These are phyloP conservation scores for Grosmannia huntii DNA, from an alignment of 2,329 filamentous ascomycete species.

Conservation along the genomic window DNA sequence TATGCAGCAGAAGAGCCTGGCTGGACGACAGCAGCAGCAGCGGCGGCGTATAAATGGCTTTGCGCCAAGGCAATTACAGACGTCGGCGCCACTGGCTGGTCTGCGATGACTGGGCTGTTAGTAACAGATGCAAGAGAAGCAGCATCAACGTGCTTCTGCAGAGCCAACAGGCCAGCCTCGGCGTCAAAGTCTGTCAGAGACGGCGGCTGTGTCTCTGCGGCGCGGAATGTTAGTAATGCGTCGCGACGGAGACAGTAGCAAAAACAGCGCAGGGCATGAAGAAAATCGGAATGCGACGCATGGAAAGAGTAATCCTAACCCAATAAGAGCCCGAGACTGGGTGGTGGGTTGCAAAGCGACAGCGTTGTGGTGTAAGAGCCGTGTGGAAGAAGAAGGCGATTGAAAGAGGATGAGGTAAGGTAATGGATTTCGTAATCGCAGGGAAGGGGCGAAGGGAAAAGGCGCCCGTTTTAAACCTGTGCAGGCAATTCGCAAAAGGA, in stretches of 20 bases:
- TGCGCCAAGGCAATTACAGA: background rate
- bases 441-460: conserved; percentile 2
- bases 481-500: conserved; percentile 3
- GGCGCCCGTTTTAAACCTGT: conserved; percentile 10
- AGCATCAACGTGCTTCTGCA: conserved; percentile 10
- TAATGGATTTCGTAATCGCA: conserved; percentile 13
- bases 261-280: background rate
- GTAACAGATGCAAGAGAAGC: background rate
- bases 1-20: background rate
- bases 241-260: no score
- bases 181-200: conserved; percentile 1
- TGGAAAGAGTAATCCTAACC: background rate
- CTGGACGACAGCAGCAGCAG: conserved; percentile 2
- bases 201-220: background rate
- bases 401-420: conserved; percentile 13
- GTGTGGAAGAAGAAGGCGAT: background rate
- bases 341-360: background rate
- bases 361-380: conserved; percentile 3
- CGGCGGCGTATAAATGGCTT: conserved; percentile 2
- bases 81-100: background rate
- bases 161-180: conserved; percentile 7
- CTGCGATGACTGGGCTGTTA: background rate
- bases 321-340: background rate
- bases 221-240: conserved; percentile 1
- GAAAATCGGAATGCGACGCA: background rate